phyloP scores from a whole-genome alignment of 2,329 filamentous ascomycete genomes.

The Phialophora verrucosa region DNA sequence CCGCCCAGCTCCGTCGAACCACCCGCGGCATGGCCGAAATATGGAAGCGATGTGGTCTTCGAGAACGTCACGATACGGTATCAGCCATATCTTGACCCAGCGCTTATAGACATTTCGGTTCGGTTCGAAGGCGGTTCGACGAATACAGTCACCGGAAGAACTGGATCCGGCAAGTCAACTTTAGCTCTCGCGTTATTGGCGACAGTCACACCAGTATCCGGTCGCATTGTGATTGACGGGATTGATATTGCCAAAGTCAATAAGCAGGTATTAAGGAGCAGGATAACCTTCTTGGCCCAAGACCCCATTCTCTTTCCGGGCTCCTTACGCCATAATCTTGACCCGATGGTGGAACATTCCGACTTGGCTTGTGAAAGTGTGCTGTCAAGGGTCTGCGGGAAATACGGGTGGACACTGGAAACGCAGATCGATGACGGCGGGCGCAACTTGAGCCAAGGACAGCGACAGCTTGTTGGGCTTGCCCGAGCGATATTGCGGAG shows the following conservation, averaged over 20 bases:
- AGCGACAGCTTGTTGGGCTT: conserved; percentile 68
- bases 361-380: conserved; percentile 61
- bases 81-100: conserved; percentile 75
- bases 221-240: conserved; percentile 64
- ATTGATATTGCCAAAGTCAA: conserved; percentile 66
- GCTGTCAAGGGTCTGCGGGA: conserved; percentile 59
- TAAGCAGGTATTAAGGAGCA: conserved; percentile 63
- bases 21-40: conserved; percentile 77
- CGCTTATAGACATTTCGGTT: conserved; percentile 71
- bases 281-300: conserved; percentile 71
- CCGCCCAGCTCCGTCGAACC: conserved; percentile 69
- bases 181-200: conserved; percentile 67
- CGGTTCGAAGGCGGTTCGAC: conserved; percentile 77
- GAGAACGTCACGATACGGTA: conserved; percentile 79
- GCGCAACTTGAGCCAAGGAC: conserved; percentile 67
- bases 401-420: conserved; percentile 62
- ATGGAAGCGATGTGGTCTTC: conserved; percentile 74
- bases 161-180: conserved; percentile 81
- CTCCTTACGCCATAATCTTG: conserved; percentile 66
- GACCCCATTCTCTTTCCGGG: conserved; percentile 70
- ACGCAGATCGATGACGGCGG: conserved; percentile 66
- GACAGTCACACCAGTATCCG: conserved; percentile 59
- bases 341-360: conserved; percentile 63
- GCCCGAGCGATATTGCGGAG: conserved; percentile 66
- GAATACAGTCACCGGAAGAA: conserved; percentile 80